phyloP scores from a whole-genome alignment of 257 asterid species.

The Salvia splendens region DNA sequence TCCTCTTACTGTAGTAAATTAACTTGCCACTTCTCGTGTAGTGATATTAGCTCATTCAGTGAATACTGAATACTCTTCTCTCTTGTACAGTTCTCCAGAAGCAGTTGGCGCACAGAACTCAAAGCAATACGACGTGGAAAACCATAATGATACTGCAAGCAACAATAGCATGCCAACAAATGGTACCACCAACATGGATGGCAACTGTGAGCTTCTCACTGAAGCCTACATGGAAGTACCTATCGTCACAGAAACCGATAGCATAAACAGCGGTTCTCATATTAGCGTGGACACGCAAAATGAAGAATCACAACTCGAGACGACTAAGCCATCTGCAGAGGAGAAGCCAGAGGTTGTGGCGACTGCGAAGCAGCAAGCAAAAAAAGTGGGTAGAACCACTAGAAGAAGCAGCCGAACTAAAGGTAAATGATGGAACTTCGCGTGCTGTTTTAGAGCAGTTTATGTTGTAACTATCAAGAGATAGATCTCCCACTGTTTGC shows the following conservation, averaged over 20 bases:
- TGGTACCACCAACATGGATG: slow-evolving; percentile 31
- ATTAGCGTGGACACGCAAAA: slow-evolving; percentile 35
- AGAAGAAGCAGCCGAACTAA: slow-evolving; percentile 47
- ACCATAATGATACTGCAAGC: slow-evolving; percentile 19
- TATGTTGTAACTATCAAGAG: slow-evolving; percentile 34
- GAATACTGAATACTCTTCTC: slow-evolving; percentile 4
- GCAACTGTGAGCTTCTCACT: slow-evolving; percentile 38
- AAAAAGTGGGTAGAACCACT: slow-evolving; percentile 34
- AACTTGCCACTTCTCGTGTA: neutral
- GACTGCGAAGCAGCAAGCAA: slow-evolving; percentile 40
- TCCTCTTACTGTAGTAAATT: slow-evolving; percentile 10
- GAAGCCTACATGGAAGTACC: slow-evolving; percentile 62
- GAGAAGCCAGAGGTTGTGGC: slow-evolving; percentile 13
- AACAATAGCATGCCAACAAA: slow-evolving; percentile 21
- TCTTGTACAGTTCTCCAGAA: slow-evolving; percentile 43
- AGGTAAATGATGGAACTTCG: slow-evolving; percentile 40
- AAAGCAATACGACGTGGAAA: slow-evolving; percentile 31
- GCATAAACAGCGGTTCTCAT: slow-evolving; percentile 38
- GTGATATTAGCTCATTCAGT: slow-evolving; percentile 14
- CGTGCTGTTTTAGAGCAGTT: slow-evolving; percentile 17
- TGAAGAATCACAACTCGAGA: slow-evolving; percentile 45
- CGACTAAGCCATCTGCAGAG: slow-evolving; percentile 33
- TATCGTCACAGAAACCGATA: slow-evolving; percentile 40
- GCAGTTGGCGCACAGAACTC: slow-evolving; percentile 29
- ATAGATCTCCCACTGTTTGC: slow-evolving; percentile 27